Base-by-base conservation (phyloP, 805 yeast species). In the Suhomyces sp. region DNA sequence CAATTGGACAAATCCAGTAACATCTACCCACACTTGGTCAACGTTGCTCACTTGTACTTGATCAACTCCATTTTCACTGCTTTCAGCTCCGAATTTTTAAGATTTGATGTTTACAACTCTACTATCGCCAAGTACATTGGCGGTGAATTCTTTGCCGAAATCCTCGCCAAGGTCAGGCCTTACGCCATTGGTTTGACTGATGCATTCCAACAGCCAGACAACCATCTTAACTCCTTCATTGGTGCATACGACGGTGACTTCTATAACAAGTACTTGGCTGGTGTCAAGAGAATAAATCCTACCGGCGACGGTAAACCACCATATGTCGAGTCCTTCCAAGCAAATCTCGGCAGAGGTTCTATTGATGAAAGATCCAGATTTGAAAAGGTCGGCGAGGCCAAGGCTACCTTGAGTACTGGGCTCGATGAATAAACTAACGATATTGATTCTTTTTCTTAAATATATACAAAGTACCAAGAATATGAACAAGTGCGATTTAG, bases 201-300 rank as follows among this genome's bases (percentile, higher is more conserved):
- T 69, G 80, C 96, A 1, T 91, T 91, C 77, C 83, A 86, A 69
- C 78, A 87, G 56, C 83, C 89, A 40, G 97, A 91, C 71, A 86
- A 79, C 65, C 81, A 87, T 73, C 78, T 91, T 63, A 88, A 90
- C 67, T 84, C 97, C 0, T 85, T 94, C 4, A 79, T 91, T 52
- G 97, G 97, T 45, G 78, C 76, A 52, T 85, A 79, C 69, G 84
- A 87, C 60, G 97, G 97, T 53, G 85, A 91, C 66, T 84, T 89
- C 51, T 91, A 90, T 72, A 84, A 84, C 63, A 84, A 87, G 67
- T 90, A 90, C 72, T 86, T 85, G 64, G 71, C 63, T 22, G 73
- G 75, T 51, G 86, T 85, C 53, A 77, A 78, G 59, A 53, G 53
- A 7, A 60, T 63, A 45, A 82, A 81, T 62, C 83, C 83, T 52